Conservation (phyloP, 108 stramenopile genomes). For the Licmophora abbreviata region DNA sequence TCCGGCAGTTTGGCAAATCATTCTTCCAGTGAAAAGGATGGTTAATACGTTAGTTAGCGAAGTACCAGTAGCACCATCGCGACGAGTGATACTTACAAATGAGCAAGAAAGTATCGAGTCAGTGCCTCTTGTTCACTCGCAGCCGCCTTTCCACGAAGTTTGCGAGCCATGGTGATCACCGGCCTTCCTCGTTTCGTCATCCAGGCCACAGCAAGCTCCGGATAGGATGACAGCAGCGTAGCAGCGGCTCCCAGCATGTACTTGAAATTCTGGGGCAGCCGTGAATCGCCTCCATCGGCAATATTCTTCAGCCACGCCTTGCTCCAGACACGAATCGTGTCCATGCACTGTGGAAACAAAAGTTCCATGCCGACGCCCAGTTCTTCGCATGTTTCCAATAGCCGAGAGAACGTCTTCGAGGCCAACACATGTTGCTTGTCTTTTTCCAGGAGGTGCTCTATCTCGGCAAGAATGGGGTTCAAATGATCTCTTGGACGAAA, state of each 20-base stretch:
- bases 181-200: conserved; percentile 14
- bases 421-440: conserved; percentile 8
- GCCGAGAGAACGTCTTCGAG: conserved; percentile 20
- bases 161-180: conserved; percentile 2
- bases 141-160: conserved; percentile 6
- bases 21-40: too few species aligned
- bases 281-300: conserved; percentile 9
- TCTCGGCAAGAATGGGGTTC: conserved; percentile 7
- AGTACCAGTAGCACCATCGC: too few species aligned
- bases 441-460: not conserved
- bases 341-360: conserved; percentile 34
- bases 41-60: too few species aligned
- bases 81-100: too few species aligned
- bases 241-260: conserved; percentile 24
- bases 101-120: too few species aligned
- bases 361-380: conserved; percentile 54
- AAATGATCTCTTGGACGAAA: conserved; percentile 13
- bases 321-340: conserved; percentile 43
- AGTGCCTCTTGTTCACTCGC: too few species aligned
- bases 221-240: conserved; percentile 17
- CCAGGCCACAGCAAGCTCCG: conserved; percentile 20
- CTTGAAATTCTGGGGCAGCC: conserved; percentile 2
- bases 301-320: conserved; percentile 18
- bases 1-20: too few species aligned
- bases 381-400: conserved; percentile 12